Conservation (phyloP, 2,329 filamentous ascomycete genomes). For the Botryotinia convoluta region DNA sequence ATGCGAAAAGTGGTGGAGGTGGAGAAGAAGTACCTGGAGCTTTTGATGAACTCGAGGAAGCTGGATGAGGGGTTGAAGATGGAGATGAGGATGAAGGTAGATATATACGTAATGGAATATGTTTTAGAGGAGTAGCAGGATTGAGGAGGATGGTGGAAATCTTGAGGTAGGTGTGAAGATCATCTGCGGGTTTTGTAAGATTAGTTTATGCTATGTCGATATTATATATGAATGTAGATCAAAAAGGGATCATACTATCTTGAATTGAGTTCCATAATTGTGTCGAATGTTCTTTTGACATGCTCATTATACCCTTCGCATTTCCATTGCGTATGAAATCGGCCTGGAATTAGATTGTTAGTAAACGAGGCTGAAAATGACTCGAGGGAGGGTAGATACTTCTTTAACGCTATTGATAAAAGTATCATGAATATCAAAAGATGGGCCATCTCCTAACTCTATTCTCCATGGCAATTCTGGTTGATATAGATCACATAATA, state of each 20-base stretch:
- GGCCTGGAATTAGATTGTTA: constrained; percentile 27
- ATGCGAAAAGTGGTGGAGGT: constrained; percentile 48
- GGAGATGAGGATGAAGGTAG: constrained; percentile 64
- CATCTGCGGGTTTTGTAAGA: constrained; percentile 49
- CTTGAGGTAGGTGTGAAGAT: constrained; percentile 68
- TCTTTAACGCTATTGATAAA: constrained; percentile 71
- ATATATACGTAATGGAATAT: constrained; percentile 87
- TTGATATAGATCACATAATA: constrained; percentile 65
- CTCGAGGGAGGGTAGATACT: constrained; percentile 31
- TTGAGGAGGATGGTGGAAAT: constrained; percentile 77
- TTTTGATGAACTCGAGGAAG: constrained; percentile 42
- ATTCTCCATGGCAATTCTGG: constrained; percentile 59
- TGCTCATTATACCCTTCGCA: constrained; percentile 68
- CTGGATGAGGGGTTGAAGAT: constrained; percentile 54
- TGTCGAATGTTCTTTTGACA: constrained; percentile 66
- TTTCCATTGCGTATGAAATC: constrained; percentile 69
- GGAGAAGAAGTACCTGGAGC: not conserved
- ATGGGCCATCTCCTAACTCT: constrained; percentile 55
- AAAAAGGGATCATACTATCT: constrained; percentile 48
- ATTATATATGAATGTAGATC: not conserved
- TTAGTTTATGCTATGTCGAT: not conserved
- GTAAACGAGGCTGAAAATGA: constrained; percentile 11
- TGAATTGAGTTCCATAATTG: constrained; percentile 64
- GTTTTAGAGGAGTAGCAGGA: constrained; percentile 68
- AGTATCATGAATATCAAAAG: constrained; percentile 54